Evolutionary conservation across 1,139 yeast genomes (phyloP).

Genomic region (Zygosaccharomyces pseudobailii): DNA sequence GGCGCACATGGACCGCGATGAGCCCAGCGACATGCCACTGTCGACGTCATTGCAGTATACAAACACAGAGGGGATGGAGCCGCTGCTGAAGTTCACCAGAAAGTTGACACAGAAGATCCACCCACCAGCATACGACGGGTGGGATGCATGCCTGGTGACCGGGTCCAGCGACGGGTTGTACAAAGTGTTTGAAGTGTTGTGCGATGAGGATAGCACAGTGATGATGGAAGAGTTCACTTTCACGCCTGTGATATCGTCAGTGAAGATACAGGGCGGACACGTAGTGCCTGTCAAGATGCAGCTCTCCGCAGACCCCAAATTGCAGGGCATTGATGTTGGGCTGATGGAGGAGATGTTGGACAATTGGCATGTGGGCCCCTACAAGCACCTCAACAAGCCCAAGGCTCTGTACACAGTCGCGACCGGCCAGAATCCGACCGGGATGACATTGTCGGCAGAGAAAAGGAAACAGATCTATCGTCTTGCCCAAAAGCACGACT

Average conservation of each 20-base stretch:
- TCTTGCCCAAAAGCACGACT: conserved; percentile 65
- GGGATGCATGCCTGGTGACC: conserved; percentile 51
- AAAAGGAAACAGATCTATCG: conserved; percentile 62
- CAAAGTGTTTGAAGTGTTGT: conserved; percentile 51
- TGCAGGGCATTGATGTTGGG: conserved; percentile 48
- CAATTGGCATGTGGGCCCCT: conserved; percentile 51
- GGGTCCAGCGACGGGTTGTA: conserved; percentile 71
- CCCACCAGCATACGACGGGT: conserved; percentile 43
- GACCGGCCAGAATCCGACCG: conserved; percentile 92
- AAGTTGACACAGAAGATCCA: conserved; percentile 43
- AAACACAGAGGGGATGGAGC: conserved; percentile 41
- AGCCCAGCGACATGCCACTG: conserved; percentile 37
- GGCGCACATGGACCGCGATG: conserved; percentile 9
- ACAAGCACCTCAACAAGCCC: conserved; percentile 45
- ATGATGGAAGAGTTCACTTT: conserved; percentile 63
- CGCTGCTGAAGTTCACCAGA: conserved; percentile 40
- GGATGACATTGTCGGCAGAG: conserved; percentile 59
- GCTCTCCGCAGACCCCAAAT: conserved; percentile 35
- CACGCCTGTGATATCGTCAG: conserved; percentile 47
- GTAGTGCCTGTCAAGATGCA: conserved; percentile 49
- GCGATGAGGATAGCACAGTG: conserved; percentile 52
- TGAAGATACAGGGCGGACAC: conserved; percentile 44
- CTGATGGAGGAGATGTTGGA: conserved; percentile 50
- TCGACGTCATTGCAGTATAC: conserved; percentile 52
- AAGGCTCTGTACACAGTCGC: conserved; percentile 65